These are phyloP conservation scores for Tuber brumale DNA, from an alignment of 495 filamentous ascomycete species.

Conservation along the genomic window DNA sequence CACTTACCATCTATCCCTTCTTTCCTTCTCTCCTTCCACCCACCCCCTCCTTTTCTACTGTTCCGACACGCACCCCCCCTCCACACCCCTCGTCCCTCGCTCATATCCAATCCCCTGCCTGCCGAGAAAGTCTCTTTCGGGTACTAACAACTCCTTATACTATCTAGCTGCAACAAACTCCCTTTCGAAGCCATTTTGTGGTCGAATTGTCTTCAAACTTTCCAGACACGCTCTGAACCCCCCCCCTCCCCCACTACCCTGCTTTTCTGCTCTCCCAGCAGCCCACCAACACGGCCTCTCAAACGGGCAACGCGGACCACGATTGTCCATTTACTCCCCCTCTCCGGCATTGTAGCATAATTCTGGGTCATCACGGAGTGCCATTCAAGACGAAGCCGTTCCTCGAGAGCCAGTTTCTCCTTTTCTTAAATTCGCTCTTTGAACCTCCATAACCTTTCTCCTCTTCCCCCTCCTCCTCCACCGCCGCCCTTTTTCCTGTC, in stretches of 20 bases:
- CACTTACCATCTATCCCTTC: constrained; percentile 2
- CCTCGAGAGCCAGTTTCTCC: constrained; percentile 49
- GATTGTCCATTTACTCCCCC: constrained; percentile 18
- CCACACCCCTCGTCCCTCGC: constrained; percentile 9
- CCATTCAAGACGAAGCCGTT: constrained; percentile 43
- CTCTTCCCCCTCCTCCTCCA: neutral
- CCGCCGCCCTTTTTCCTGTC: constrained; percentile 13
- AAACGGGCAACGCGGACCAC: constrained; percentile 23
- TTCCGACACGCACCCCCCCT: constrained; percentile 12
- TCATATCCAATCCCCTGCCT: constrained; percentile 22
- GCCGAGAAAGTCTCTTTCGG: constrained; percentile 24
- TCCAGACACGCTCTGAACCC: constrained; percentile 29
- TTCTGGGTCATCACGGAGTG: constrained; percentile 32
- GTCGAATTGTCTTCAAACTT: constrained; percentile 28
- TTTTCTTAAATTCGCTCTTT: constrained; percentile 53
- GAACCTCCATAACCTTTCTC: constrained; percentile 50
- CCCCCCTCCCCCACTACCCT: constrained; percentile 8
- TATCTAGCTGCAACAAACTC: constrained; percentile 14
- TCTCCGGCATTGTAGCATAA: constrained; percentile 27
- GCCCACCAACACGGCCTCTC: constrained; percentile 35
- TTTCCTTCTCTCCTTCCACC: constrained; percentile 29
- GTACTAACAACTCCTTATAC: constrained; percentile 29
- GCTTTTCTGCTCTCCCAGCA: constrained; percentile 2
- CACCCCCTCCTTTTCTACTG: constrained; percentile 9
- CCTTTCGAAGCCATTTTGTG: constrained; percentile 19